Base-by-base conservation (phyloP, 2,329 filamentous ascomycete genomes). In the Waltergamsia citrina region DNA sequence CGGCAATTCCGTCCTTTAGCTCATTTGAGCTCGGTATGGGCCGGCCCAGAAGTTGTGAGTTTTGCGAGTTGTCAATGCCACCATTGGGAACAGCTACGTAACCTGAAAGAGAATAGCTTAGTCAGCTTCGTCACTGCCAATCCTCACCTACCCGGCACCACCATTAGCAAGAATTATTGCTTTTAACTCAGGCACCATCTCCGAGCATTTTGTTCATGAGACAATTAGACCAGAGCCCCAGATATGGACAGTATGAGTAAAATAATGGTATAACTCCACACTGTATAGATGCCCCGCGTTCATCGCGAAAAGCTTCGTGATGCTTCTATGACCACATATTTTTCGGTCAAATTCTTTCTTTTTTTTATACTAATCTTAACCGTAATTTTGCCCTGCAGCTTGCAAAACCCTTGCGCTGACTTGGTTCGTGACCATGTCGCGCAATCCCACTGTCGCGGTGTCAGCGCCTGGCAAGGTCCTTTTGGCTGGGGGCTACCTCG, bases 401-500 rank as follows among this genome's bases (percentile, higher is more conserved):
- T 9, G 9, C 8, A 9, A 10, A 29, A 10, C 16, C 15, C 27
- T 29, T 10, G 27, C n/a, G n/a, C n/a, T n/a, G 24, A 12, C 24
- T 26, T 5, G 24, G 27, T 29, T 17, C 15, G 18, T 25, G 15
- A 25, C 23, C 12, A 14, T 12, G 4, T 12, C 20, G 7, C 25
- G 25, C 12, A 30, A 37, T 18, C 53, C 56, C 41, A 61, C 63
- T 32, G 49, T 60, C 31, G 81, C 79, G 51, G 75, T 94, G 44
- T 96, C 92, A 42, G 90, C 92, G 16, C 92, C 92, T 14, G 92
- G 92, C 47, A 98, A 98, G 66, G 92, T 98, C 40, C 74, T 98
- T 43, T 74, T 96, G 35, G 86, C 90, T 4, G 92, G 92, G 42
- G 92, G 92, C 41, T 98, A 96, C 60, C 78, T 96, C 29, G 90